Conservation (phyloP, 495 filamentous ascomycete genomes). For the Friedmanniomyces simplex region DNA sequence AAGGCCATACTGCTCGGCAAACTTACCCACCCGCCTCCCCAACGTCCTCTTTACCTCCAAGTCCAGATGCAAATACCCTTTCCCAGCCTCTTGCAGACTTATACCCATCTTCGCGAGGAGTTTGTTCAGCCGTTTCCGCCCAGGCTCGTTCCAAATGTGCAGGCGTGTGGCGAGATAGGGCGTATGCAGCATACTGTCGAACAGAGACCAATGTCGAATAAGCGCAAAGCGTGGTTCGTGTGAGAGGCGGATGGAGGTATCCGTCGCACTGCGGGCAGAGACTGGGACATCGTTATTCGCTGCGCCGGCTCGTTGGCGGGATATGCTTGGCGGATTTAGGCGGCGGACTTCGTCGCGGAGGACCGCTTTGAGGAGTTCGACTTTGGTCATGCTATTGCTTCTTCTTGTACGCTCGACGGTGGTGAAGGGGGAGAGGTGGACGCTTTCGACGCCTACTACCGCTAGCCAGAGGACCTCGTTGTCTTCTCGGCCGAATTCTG, state of each 20-base stretch:
- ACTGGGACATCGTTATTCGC: constrained; percentile 57
- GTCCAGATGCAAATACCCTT: constrained; percentile 97
- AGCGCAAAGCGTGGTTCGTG: constrained; percentile 91
- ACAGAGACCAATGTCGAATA: constrained; percentile 91
- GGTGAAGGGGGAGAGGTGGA: constrained; percentile 57
- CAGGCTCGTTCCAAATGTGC: constrained; percentile 87
- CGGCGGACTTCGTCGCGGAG: constrained; percentile 89
- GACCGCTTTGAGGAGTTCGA: constrained; percentile 72
- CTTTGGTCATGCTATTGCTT: constrained; percentile 47
- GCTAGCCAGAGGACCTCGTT: constrained; percentile 92
- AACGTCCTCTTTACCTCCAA: constrained; percentile 88
- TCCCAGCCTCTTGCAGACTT: constrained; percentile 82
- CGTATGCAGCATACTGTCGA: constrained; percentile 97
- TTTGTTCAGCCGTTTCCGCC: constrained; percentile 86
- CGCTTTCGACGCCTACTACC: constrained; percentile 82
- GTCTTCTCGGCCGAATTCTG: constrained; percentile 89
- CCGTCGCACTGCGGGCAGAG: constrained; percentile 75
- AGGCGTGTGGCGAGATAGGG: constrained; percentile 87
- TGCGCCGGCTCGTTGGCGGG: constrained; percentile 35
- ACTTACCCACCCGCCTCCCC: constrained; percentile 75
- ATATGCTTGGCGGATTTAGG: constrained; percentile 71
- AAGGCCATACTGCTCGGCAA: constrained; percentile 80
- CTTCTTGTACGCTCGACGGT: not conserved
- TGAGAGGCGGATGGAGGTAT: constrained; percentile 83
- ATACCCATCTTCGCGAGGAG: constrained; percentile 97